Base-by-base conservation (phyloP, 805 yeast genomes). In the Candida xyloterini region DNA sequence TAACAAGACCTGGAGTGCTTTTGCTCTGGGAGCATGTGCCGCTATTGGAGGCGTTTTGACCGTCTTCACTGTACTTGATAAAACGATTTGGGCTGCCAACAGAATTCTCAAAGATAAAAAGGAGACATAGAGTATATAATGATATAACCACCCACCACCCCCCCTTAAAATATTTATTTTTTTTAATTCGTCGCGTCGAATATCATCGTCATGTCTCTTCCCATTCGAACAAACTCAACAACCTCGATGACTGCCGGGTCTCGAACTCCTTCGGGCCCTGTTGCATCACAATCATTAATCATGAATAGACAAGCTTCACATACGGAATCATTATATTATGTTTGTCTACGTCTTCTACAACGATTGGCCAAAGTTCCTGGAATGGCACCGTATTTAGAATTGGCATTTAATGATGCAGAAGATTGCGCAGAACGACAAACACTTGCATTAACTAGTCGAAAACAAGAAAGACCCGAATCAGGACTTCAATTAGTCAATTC, bases 41-140 rank as follows among this genome's bases (percentile, higher is more conserved):
- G 87, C 95, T 7, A 74, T 91, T 28, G 98, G 97, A 8, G 97
- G 98, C 33, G 89, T 93, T 9, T 69, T 93, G 43, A 90, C 96
- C 20, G 89, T 91, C 20, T 98, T 95, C 8, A 83, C 96, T 0
- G 78, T 90, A 26, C 62, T 90, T 33, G 99, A 93, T 61, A 76
- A 88, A 44, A 80, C 95, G 3, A 84, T 89, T 4, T 89, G 86
- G 77, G 91, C 86, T 10, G 96, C 96, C 1, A 90, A 89, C 57
- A 78, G 78, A 61, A 86, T 82, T 10, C 62, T 89, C 22, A 70
- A 74, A 53, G 76, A 79, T 15, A 83, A 85, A 62, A 84, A 84
- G 66, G 78, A 76, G 39, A 58, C 53, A 4, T 62, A 39, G 43
- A 6, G 33, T 23, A 23, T 23, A 14, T 16, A 24, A 8, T 4